Evolutionary conservation across 768 basidiomycete genomes (phyloP).

Genomic region (Hebeloma cylindrosporum): DNA sequence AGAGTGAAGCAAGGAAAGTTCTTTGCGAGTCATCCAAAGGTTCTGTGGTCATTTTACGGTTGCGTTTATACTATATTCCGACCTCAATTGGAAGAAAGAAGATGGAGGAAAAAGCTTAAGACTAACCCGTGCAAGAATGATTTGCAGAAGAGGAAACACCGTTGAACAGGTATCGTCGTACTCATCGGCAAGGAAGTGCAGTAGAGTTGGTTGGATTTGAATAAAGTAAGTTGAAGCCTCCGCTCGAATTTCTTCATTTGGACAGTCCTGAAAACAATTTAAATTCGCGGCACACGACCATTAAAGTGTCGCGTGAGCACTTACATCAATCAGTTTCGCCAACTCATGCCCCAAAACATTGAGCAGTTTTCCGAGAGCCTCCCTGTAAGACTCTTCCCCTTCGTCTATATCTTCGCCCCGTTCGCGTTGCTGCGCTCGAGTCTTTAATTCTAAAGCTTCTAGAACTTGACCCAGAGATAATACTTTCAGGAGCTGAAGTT

Average conservation of each 20-base stretch:
- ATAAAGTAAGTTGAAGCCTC: conserved; percentile 66
- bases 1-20: conserved; percentile 73
- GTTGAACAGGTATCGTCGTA: conserved; percentile 89
- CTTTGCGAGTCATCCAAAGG: conserved; percentile 66
- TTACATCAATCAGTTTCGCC: conserved; percentile 79
- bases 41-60: conserved; percentile 57
- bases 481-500: conserved; percentile 86
- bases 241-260: conserved; percentile 55
- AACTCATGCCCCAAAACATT: conserved; percentile 83
- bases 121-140: conserved; percentile 73
- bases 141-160: conserved; percentile 77
- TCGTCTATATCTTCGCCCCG: conserved; percentile 77
- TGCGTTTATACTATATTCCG: conserved; percentile 71
- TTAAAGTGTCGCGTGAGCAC: conserved; percentile 28
- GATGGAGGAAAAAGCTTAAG: background rate
- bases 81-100: conserved; percentile 9
- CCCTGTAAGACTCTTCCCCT: conserved; percentile 86
- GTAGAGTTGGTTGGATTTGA: conserved; percentile 74
- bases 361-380: conserved; percentile 81
- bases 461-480: conserved; percentile 83
- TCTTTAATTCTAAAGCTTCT: conserved; percentile 76
- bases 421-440: conserved; percentile 62
- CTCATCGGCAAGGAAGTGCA: conserved; percentile 87
- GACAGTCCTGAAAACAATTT: conserved; percentile 47
- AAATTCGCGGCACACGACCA: conserved; percentile 13